Conservation (phyloP, 768 basidiomycete genomes). For the Hemileccinum rubropunctum region DNA sequence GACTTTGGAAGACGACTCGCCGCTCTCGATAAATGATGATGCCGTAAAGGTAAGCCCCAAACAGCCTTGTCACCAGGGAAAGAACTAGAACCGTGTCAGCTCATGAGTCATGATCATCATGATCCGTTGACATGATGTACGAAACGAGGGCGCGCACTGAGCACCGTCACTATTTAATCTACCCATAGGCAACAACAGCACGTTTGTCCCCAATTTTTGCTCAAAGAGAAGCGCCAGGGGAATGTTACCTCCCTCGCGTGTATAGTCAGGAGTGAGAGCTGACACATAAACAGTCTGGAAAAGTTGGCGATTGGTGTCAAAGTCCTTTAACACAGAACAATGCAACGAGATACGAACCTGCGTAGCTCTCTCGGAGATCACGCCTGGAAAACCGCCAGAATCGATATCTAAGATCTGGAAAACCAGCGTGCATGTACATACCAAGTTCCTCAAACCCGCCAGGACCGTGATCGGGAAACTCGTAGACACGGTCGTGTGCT, state of each 20-base stretch:
- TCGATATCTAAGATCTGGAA: too few species aligned
- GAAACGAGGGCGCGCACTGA: constrained; percentile 49
- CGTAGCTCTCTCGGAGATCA: too few species aligned
- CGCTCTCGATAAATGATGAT: too few species aligned
- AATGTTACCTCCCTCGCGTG: constrained; percentile 85
- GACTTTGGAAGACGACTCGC: too few species aligned
- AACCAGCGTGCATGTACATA: too few species aligned
- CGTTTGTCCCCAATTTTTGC: constrained; percentile 74
- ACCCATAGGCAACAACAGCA: constrained; percentile 85
- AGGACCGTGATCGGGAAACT: too few species aligned
- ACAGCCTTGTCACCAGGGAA: constrained; percentile 32
- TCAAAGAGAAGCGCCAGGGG: constrained; percentile 81
- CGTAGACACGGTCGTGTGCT: too few species aligned
- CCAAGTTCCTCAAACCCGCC: too few species aligned
- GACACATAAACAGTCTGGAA: too few species aligned
- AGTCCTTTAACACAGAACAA: too few species aligned
- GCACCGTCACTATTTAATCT: constrained; percentile 88
- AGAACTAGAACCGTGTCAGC: constrained; percentile 61
- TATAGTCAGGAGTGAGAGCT: constrained; percentile 40
- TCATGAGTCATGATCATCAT: too few species aligned
- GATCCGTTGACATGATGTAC: neutral
- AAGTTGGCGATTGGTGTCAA: neutral
- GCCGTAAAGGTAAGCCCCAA: neutral
- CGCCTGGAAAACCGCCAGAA: too few species aligned
- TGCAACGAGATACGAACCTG: neutral